A percentile compares a stretch with the other conserved stretches of the same genome.
Conservation (phyloP, 805 yeast species). For the Ogataea methylovora region DNA sequence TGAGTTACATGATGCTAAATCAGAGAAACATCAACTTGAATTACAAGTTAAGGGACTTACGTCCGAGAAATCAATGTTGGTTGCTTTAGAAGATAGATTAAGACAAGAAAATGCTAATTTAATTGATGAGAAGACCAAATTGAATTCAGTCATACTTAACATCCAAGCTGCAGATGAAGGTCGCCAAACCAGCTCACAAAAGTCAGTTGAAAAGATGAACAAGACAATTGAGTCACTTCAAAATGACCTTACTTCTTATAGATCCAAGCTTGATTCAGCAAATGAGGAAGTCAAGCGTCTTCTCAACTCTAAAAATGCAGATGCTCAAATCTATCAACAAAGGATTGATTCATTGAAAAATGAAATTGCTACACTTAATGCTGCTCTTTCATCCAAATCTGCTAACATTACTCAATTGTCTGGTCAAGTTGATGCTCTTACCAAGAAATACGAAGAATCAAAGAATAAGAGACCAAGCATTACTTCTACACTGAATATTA, state of each 20-base stretch:
- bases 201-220: constrained; percentile 40
- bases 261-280: constrained; percentile 38
- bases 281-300: constrained; percentile 44
- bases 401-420: constrained; percentile 30
- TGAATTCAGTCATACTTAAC: constrained; percentile 49
- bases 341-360: constrained; percentile 49
- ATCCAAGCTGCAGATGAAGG: constrained; percentile 58
- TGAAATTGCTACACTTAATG: constrained; percentile 34
- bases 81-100: constrained; percentile 40
- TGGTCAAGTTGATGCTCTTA: constrained; percentile 27
- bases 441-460: constrained; percentile 21
- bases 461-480: constrained; percentile 23
- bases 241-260: constrained; percentile 33
- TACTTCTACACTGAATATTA: constrained; percentile 14
- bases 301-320: constrained; percentile 47
- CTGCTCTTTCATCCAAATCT: constrained; percentile 35
- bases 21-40: constrained; percentile 34
- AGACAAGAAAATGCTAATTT: constrained; percentile 45
- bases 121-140: constrained; percentile 48
- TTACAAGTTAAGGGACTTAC: constrained; percentile 39
- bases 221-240: constrained; percentile 44
- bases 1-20: constrained; percentile 48
- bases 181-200: constrained; percentile 44
- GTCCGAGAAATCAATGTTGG: constrained; percentile 49
- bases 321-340: constrained; percentile 48